Base-by-base conservation (phyloP, 352 stramenopile genomes). In the Globisporangium irregulare region DNA sequence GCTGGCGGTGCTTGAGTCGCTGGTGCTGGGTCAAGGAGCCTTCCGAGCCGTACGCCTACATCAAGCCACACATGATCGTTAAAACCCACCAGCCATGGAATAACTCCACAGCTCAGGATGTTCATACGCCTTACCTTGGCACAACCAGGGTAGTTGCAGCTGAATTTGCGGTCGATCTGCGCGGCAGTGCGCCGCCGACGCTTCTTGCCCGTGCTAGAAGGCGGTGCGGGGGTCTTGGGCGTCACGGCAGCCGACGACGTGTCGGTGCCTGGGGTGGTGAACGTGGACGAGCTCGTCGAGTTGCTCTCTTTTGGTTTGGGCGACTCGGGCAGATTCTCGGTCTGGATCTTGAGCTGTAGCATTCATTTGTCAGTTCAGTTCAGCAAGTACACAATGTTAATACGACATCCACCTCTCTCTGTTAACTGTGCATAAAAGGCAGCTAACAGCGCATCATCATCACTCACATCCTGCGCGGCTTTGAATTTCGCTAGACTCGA, bases 141-240 rank as follows among this genome's bases (percentile, higher is more conserved):
- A 59, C 82, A 91, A 1, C 77, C 79, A 4, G 76, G 73, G 53
- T 82, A 86, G 22, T 75, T 80, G 66, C 87, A 95, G 18, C 75
- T 78, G 57, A 79, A 92, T 66, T 93, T 95, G 60, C 87, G 84
- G 71, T 95, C 87, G 61, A 95, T 95, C 72, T 95, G 85, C 9
- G 81, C 81, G 22, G 87, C 87, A 1, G 80, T 87, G 27, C 86
- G 82, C 59, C 87, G 79, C 14, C 87, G 79, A 8, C 85, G 77
- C 68, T 93, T 93, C 71, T 95, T 95, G 20, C 75, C 85, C 0
- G 77, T 80, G 59, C 74, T 85, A 4, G 71, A 77, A 0, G 82
- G 72, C 1, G 77, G 73, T 18, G 73, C 59, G 1, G 73, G 77
- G 7, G 70, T 81, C 58, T 76, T 72, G n/a, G 70, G 66, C 57